Conservation (phyloP, 83 land plant species). For the Isoetes engelmannii region DNA sequence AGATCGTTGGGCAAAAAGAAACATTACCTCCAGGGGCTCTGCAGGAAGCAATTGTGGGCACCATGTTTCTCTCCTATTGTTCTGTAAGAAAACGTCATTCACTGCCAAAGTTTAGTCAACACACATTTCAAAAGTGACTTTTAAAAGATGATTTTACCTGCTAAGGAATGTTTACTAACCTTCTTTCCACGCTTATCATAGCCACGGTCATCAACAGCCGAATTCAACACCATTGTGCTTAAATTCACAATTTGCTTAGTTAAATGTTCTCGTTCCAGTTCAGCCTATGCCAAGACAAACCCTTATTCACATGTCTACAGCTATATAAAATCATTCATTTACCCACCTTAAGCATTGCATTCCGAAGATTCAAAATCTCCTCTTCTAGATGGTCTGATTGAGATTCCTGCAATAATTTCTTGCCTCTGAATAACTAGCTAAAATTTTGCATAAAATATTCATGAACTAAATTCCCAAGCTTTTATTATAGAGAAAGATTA, state of each 20-base stretch:
- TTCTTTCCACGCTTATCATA: slow-evolving; percentile 36
- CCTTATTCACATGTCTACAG: neutral
- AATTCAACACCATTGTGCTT: slow-evolving; percentile 76
- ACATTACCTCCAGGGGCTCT: neutral
- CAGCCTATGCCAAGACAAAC: slow-evolving; percentile 45
- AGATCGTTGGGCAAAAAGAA: too few species aligned
- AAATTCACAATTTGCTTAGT: slow-evolving; percentile 81
- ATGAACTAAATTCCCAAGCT: too few species aligned
- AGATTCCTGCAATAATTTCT: slow-evolving; percentile 43
- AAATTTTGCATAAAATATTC: too few species aligned
- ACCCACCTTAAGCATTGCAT: slow-evolving; percentile 72
- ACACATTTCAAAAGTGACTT: neutral
- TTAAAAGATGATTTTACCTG: neutral
- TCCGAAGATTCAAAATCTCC: slow-evolving; percentile 77
- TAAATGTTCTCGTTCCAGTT: slow-evolving; percentile 73
- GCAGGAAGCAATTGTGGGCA: slow-evolving; percentile 48
- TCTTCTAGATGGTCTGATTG: slow-evolving; percentile 83
- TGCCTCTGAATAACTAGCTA: too few species aligned
- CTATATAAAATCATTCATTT: slow-evolving; percentile 4
- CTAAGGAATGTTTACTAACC: slow-evolving; percentile 28
- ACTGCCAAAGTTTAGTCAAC: too few species aligned
- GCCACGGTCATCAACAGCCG: slow-evolving; percentile 64
- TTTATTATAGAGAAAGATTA: too few species aligned
- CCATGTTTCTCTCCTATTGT: slow-evolving; percentile 89
- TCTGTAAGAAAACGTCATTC: slow-evolving; percentile 25